Evolutionary conservation across 2,329 filamentous ascomycete species (phyloP).

Genomic region (Aspergillus hortae): DNA sequence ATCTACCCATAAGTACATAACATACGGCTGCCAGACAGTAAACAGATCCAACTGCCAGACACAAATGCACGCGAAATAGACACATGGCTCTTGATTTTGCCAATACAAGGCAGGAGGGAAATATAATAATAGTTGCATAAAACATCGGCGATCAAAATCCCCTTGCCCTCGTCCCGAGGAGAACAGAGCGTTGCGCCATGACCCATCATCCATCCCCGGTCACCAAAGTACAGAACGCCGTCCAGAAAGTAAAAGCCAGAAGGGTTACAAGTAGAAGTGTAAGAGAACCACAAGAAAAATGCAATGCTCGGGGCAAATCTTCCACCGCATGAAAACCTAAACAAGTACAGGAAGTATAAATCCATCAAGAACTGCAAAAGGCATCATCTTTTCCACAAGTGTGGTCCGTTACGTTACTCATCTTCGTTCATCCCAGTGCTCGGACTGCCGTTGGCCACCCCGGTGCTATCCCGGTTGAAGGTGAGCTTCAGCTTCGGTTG

Average conservation of each 20-base stretch:
- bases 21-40: no score
- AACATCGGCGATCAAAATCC: conserved; percentile 2
- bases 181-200: conserved; percentile 21
- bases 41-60: no score
- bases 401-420: conserved; percentile 12
- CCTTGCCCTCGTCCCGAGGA: conserved; percentile 15
- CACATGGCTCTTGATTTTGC: no score
- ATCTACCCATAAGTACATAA: no score
- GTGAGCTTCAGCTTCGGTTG: conserved; percentile 67
- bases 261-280: background rate
- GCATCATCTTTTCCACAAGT: conserved; percentile 12
- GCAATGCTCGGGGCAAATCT: background rate
- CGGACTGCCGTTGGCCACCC: conserved; percentile 27
- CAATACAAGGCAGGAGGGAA: background rate
- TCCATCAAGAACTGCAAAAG: background rate
- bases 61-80: no score
- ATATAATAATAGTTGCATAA: conserved; percentile 2
- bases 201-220: conserved; percentile 20
- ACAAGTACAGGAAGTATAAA: background rate
- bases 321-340: background rate
- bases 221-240: conserved; percentile 23
- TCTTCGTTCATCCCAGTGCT: conserved; percentile 15
- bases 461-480: conserved; percentile 43
- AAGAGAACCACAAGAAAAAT: background rate
- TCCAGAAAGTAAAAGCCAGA: conserved; percentile 9